Evolutionary conservation across 179 eudicot species (phyloP), one percentile per base, ranked within the genome.

Genomic region (Beta corolliflora): DNA sequence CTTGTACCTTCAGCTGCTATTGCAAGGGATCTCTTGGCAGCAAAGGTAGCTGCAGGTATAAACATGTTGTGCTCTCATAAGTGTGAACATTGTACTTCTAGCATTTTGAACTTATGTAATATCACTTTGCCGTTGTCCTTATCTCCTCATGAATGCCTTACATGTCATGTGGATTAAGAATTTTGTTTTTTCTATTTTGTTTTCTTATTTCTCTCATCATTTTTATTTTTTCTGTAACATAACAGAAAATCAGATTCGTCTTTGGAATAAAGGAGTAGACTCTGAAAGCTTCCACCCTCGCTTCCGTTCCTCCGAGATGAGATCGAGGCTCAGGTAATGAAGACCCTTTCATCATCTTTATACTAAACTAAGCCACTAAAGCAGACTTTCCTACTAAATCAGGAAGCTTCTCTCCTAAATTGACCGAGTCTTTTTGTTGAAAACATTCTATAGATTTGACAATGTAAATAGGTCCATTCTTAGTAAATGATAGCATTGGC

Each of bases 191-290:
- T 58, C 15, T 58, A 77, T 59, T 73, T 69, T 36, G 9, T 48
- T 77, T 81, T 45, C 48, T 58, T 48, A 52, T 77, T 12, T 36
- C 5, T 79, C 25, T 61, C 72, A 81, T 75, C 8, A 15, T 69
- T 60, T 55, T 76, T 77, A 83, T 15, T 14, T 13, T 77, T 13
- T 77, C n/a, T 75, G 50, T 48, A 52, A 71, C 59, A 21, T 54
- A 11, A 81, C 87, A 96, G 98, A 92, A 46, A 93, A 94, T 82
- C 85, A 67, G 77, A 96, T 96, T 66, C 94, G 98, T 73, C 91
- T 94, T 25, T 96, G 99, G 99, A 96, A 93, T 81, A 96, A 96
- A 87, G 99, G 98, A 76, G 99, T 96, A 66, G 99, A 96, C 87
- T 96, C 98, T 71, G 95, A 91, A 85, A 91, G 97, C 82, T 96